Evolutionary conservation across 805 yeast species (phyloP), one percentile per base, ranked within the genome.

Genomic region (Clavispora fructus): DNA sequence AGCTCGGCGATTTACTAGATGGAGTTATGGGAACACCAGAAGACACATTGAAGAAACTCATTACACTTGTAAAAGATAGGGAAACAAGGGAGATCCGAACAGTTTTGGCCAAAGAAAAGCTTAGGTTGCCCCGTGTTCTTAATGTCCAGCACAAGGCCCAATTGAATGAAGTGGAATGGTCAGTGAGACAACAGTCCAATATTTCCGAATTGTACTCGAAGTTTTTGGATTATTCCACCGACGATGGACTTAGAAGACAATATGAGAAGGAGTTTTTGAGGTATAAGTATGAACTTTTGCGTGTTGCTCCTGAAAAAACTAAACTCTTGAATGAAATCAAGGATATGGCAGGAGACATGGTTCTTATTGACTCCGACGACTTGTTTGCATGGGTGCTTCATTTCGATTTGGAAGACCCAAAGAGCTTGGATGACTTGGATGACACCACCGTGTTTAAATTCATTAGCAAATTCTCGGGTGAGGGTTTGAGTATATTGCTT

Each of bases 361-460:
- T 90, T 4, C 66, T 84, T 13, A 79, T 92, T 13, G 76, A 79
- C 35, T 78, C 83, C 19, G 73, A 75, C 1, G 80, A 81, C 6
- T 69, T 78, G 32, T 67, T 76, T 28, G 87, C 90, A 1, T 91
- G 96, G 96, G 71, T 75, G 33, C 58, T 83, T 10, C 80, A 79
- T 56, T 77, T 89, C 47, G 94, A 90, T 52, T 85, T 92, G 85
- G 54, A 68, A 25, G 96, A 90, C 61, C 75, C 74, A 7, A 60
- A 59, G 6, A 64, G 71, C 4, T 60, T 89, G 6, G 63, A 68
- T 9, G 73, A 75, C 2, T 59, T 85, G 41, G 83, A 82, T 42
- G 57, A 69, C 14, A 58, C 52, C 6, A 59, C 72, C 5, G 52
- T 87, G 1, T 54, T 72, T n/a, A 73, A 66, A 31, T 87, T 79